Conservation (phyloP, 2,329 filamentous ascomycete genomes). For the Penicillium glabrum region DNA sequence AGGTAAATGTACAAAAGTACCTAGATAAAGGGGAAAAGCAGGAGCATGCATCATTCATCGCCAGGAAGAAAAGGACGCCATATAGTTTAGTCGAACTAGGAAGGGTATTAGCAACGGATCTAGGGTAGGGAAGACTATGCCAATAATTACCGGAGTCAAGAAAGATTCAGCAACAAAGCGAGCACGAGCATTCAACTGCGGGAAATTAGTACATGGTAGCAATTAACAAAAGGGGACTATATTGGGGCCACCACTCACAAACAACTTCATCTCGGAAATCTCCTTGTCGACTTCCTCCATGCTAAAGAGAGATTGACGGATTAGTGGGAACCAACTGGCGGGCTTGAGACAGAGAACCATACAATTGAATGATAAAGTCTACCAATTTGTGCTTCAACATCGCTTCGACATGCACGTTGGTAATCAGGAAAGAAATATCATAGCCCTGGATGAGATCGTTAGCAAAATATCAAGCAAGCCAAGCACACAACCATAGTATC, state of each 20-base stretch:
- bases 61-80: slow-evolving; percentile 21
- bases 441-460: slow-evolving; percentile 65
- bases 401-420: slow-evolving; percentile 97
- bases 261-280: slow-evolving; percentile 99
- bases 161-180: slow-evolving; percentile 98
- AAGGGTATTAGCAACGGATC: not conserved
- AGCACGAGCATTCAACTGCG: slow-evolving; percentile 87
- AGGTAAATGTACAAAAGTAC: slow-evolving; percentile 14
- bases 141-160: slow-evolving; percentile 72
- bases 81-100: slow-evolving; percentile 31
- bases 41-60: slow-evolving; percentile 17
- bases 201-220: slow-evolving; percentile 19
- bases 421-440: slow-evolving; percentile 97
- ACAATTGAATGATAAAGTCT: slow-evolving; percentile 96
- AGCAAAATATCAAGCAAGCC: not conserved
- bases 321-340: not conserved
- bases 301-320: slow-evolving; percentile 5
- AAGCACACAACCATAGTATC: not conserved
- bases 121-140: not conserved
- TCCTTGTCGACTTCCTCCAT: slow-evolving; percentile 99
- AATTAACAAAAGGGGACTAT: not conserved
- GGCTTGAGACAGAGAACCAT: not conserved
- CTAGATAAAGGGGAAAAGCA: not conserved
- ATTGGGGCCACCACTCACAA: slow-evolving; percentile 60
- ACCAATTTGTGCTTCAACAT: slow-evolving; percentile 99